These are phyloP conservation scores for Allium fistulosum DNA, from an alignment of 106 monocot genomes.

Conservation along the genomic window DNA sequence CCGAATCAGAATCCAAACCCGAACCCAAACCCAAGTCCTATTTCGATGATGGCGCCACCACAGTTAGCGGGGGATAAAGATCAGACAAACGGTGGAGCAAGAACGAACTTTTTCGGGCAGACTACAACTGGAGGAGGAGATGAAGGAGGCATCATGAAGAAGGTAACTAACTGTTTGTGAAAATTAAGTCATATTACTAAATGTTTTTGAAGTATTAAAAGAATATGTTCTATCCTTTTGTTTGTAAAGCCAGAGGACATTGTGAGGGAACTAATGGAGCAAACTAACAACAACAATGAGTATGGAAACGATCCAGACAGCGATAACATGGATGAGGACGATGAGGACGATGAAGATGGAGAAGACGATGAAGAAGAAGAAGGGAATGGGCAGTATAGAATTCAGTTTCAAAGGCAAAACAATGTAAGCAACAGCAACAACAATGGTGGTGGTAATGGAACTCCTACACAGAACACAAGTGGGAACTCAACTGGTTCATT, in stretches of 20 bases:
- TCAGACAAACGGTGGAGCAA: neutral
- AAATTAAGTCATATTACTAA: neutral
- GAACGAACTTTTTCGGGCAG: slow-evolving; percentile 12
- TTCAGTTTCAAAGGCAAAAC: slow-evolving; percentile 26
- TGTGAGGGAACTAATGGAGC: slow-evolving; percentile 34
- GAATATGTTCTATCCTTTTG: neutral
- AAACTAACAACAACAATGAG: slow-evolving; percentile 6
- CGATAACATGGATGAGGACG: slow-evolving; percentile 16
- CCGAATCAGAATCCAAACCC: neutral
- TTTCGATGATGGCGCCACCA: slow-evolving; percentile 1
- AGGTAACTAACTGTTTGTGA: slow-evolving; percentile 5
- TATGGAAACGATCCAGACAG: slow-evolving; percentile 5
- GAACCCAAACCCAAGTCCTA: neutral
- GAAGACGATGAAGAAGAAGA: slow-evolving; percentile 24
- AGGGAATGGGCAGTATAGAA: slow-evolving; percentile 32
- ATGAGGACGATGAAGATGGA: slow-evolving; percentile 5
- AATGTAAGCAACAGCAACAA: neutral
- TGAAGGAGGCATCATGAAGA: neutral
- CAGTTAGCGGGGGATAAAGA: neutral
- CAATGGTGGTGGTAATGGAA: neutral
- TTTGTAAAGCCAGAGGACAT: slow-evolving; percentile 53
- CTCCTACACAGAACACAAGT: neutral
- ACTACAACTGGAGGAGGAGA: slow-evolving; percentile 2
- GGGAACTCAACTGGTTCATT: slow-evolving; percentile 19
- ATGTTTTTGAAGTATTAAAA: neutral